phyloP scores from a whole-genome alignment of 371 early-diverging fungal species.

The Dichotomocladium elegans region DNA sequence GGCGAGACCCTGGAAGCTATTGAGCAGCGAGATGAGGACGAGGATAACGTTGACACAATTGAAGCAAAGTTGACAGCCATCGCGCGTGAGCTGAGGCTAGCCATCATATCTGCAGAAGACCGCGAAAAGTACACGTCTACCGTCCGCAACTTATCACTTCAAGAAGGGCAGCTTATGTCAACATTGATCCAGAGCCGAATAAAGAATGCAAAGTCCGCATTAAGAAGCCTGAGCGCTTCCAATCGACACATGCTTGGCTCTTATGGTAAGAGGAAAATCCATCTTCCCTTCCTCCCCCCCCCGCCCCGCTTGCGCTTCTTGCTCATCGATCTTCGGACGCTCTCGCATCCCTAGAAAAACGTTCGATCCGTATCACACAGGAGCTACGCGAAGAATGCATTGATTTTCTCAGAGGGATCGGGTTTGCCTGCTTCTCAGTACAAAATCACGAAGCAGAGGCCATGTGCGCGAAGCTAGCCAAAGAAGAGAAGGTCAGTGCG shows the following conservation, averaged over 20 bases:
- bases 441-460: constrained; percentile 63
- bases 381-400: constrained; percentile 45
- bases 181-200: constrained; percentile 11
- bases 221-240: constrained; percentile 17
- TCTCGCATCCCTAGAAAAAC: constrained; percentile 27
- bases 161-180: constrained; percentile 16
- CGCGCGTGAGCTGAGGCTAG: constrained; percentile 20
- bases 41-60: constrained; percentile 1
- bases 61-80: constrained; percentile 14
- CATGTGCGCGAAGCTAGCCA: constrained; percentile 58
- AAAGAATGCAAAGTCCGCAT: constrained; percentile 4
- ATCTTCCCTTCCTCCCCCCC: no score
- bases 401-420: constrained; percentile 45
- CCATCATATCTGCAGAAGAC: constrained; percentile 14
- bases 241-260: constrained; percentile 25
- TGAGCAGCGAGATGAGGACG: neutral
- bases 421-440: constrained; percentile 47
- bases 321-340: neutral
- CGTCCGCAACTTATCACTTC: constrained; percentile 21
- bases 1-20: constrained; percentile 10
- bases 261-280: constrained; percentile 30
- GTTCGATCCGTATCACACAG: constrained; percentile 50
- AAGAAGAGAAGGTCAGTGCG: constrained; percentile 46
- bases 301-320: no score
- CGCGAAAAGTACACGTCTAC: constrained; percentile 33